Percentiles rank a stretch among this genome's conserved stretches.
phyloP scores from a whole-genome alignment of 768 basidiomycete genomes.

The Cyclocybe cylindracea region DNA sequence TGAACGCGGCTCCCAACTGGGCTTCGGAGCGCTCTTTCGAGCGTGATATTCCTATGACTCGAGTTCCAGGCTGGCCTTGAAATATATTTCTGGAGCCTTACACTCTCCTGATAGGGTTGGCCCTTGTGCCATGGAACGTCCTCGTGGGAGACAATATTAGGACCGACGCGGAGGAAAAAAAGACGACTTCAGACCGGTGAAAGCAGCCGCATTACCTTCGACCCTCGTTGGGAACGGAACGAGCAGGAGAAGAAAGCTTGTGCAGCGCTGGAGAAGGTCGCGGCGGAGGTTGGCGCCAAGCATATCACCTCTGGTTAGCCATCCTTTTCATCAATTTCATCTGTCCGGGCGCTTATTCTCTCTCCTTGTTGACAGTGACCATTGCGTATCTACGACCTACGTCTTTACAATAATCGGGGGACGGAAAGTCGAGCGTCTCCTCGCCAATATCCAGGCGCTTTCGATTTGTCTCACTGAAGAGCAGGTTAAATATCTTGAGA shows the following conservation, averaged over 20 bases:
- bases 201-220: constrained; percentile 34
- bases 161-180: constrained; percentile 46
- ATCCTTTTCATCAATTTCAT: constrained; percentile 3
- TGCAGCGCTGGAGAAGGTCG: constrained; percentile 49
- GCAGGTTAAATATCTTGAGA: constrained; percentile 47
- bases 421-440: constrained; percentile 50
- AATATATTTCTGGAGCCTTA: too few relatives aligned
- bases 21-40: too few relatives aligned
- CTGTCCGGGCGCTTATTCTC: neutral
- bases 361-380: constrained; percentile 31
- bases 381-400: constrained; percentile 51
- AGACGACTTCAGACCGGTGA: constrained; percentile 30
- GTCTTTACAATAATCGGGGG: constrained; percentile 53
- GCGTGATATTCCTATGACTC: too few relatives aligned
- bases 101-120: constrained; percentile 22
- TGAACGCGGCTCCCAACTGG: too few relatives aligned
- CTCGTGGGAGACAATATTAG: constrained; percentile 46
- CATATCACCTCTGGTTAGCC: constrained; percentile 42
- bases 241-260: constrained; percentile 44
- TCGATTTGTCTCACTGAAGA: constrained; percentile 38
- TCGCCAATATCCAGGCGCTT: constrained; percentile 49
- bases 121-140: constrained; percentile 34
- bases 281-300: constrained; percentile 48
- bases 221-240: constrained; percentile 44
- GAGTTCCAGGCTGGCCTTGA: too few relatives aligned